These are phyloP conservation scores for Ceratobasidium theobromae DNA, from an alignment of 1,284 basidiomycete species.

Conservation along the genomic window DNA sequence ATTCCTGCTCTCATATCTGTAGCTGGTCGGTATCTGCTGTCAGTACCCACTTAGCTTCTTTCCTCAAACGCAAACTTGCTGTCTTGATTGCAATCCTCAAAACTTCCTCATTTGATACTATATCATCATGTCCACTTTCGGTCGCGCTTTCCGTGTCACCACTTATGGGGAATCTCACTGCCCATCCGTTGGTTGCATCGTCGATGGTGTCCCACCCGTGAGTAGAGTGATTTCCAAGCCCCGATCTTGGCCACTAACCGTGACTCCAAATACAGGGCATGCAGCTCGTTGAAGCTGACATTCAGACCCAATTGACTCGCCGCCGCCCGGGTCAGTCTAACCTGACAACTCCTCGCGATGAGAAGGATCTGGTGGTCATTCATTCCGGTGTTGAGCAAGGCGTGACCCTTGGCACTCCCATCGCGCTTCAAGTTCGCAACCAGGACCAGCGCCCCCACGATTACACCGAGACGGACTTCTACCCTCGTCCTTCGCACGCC, in stretches of 20 bases:
- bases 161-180: conserved; percentile 99
- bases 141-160: conserved; percentile 87
- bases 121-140: conserved; percentile 85
- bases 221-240: conserved; percentile 40
- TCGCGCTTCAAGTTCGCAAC: conserved; percentile 93
- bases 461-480: conserved; percentile 97
- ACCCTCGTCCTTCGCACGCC: conserved; percentile 95
- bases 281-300: conserved; percentile 75
- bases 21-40: conserved; percentile 32
- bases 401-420: conserved; percentile 95
- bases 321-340: conserved; percentile 95
- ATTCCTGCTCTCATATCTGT: conserved; percentile 20
- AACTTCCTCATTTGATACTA: conserved; percentile 3
- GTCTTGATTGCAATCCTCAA: conserved; percentile 31
- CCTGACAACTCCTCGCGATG: conserved; percentile 95
- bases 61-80: conserved; percentile 27
- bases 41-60: conserved; percentile 26
- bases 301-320: conserved; percentile 90
- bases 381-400: conserved; percentile 95
- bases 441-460: conserved; percentile 99
- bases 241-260: neutral
- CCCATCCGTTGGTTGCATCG: conserved; percentile 94
- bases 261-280: conserved; percentile 64
- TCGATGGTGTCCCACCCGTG: conserved; percentile 96
- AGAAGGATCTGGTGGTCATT: conserved; percentile 92